Conservation (phyloP, 805 yeast species). For the Kuraishia molischiana region DNA sequence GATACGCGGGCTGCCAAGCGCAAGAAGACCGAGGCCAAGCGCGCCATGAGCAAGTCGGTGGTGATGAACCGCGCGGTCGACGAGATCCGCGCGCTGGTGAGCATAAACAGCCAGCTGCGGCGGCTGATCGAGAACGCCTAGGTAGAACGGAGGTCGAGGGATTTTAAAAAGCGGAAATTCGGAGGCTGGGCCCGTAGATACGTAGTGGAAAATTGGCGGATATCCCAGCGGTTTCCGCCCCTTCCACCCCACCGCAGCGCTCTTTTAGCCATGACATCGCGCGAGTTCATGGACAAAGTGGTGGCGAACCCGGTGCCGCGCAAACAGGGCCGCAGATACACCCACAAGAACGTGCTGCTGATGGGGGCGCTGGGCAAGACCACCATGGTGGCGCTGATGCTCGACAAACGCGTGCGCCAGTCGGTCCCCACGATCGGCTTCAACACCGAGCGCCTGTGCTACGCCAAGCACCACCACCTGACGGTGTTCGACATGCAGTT, state of each 20-base stretch:
- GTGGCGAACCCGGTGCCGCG: not conserved
- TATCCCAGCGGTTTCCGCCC: no score
- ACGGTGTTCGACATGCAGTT: not conserved
- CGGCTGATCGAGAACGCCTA: not conserved
- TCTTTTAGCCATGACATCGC: not conserved
- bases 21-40: constrained; percentile 4
- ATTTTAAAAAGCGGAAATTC: no score
- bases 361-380: not conserved
- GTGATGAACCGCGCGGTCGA: constrained; percentile 16
- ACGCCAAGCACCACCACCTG: not conserved
- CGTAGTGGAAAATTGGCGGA: no score
- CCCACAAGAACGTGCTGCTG: not conserved
- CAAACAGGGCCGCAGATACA: not conserved
- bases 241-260: no score
- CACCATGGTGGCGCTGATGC: not conserved
- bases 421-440: not conserved
- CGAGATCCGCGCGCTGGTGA: constrained; percentile 16
- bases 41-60: constrained; percentile 11
- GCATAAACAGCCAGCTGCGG: constrained; percentile 10
- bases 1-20: not conserved
- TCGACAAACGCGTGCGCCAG: not conserved
- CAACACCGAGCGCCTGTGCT: not conserved
- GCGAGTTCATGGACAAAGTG: not conserved
- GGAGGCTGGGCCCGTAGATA: no score
- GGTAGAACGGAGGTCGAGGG: no score